Evolutionary conservation across 192 early-diverging fungal species (phyloP).

Genomic region (Pilobolus umbonatus): DNA sequence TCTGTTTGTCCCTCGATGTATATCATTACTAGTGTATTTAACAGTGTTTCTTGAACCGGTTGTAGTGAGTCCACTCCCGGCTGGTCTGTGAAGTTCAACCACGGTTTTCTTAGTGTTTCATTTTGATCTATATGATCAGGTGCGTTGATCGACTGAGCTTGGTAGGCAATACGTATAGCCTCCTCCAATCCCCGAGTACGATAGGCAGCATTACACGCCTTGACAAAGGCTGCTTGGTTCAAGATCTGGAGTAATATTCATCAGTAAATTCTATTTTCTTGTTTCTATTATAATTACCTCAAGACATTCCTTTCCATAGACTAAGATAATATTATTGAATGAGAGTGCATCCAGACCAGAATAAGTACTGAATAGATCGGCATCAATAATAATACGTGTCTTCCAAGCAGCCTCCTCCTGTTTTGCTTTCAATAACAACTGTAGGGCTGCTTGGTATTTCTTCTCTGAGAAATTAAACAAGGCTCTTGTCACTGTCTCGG

Average conservation of each 20-base stretch:
- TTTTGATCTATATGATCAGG: constrained; percentile 19
- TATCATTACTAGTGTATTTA: constrained; percentile 30
- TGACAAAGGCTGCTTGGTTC: constrained; percentile 18
- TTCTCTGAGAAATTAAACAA: constrained; percentile 1
- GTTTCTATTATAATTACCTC: constrained; percentile 5
- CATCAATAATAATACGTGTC: constrained; percentile 1
- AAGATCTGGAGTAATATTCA: constrained; percentile 3
- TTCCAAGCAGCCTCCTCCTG: constrained; percentile 24
- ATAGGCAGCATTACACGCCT: constrained; percentile 17
- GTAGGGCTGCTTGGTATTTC: constrained; percentile 7
- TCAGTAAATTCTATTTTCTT: not conserved
- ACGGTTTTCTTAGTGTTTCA: constrained; percentile 14
- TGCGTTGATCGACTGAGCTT: constrained; percentile 22
- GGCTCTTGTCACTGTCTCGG: not conserved
- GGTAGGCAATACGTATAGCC: constrained; percentile 23
- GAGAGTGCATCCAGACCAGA: constrained; percentile 3
- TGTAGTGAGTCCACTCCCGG: constrained; percentile 1
- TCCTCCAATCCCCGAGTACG: constrained; percentile 27
- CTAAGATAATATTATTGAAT: not conserved
- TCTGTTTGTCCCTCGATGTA: constrained; percentile 30
- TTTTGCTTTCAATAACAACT: constrained; percentile 16
- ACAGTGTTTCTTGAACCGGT: constrained; percentile 15
- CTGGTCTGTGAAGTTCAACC: constrained; percentile 20
- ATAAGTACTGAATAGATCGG: not conserved
- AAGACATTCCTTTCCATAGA: constrained; percentile 19